Conservation (phyloP, 2,329 filamentous ascomycete genomes). For the Stagonosporopsis rhizophila region DNA sequence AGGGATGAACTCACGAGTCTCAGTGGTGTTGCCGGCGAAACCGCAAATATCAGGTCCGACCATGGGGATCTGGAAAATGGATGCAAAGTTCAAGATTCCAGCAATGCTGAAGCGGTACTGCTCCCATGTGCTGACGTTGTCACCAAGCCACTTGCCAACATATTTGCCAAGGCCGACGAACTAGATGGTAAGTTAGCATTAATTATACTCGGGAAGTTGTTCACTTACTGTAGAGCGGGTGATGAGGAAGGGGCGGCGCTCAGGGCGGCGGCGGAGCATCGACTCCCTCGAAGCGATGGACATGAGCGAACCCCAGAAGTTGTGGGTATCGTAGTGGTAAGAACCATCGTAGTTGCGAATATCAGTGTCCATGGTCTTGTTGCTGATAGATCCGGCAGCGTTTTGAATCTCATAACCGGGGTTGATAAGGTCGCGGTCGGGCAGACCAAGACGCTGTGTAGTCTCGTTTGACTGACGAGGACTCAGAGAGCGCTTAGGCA, state of each 20-base stretch:
- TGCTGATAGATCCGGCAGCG: slow-evolving; percentile 49
- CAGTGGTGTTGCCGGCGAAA: slow-evolving; percentile 71
- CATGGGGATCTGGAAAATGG: slow-evolving; percentile 56
- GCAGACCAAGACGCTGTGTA: slow-evolving; percentile 59
- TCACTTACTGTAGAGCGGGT: slow-evolving; percentile 67
- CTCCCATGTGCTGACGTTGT: slow-evolving; percentile 56
- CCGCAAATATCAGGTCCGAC: slow-evolving; percentile 73
- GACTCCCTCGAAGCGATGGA: slow-evolving; percentile 69
- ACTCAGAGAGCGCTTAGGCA: slow-evolving; percentile 21
- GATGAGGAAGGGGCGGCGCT: slow-evolving; percentile 71
- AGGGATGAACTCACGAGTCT: slow-evolving; percentile 52
- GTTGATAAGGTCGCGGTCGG: slow-evolving; percentile 68
- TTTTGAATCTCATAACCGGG: slow-evolving; percentile 73
- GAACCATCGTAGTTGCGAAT: slow-evolving; percentile 71
- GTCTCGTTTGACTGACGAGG: slow-evolving; percentile 43
- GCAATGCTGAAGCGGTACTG: slow-evolving; percentile 52
- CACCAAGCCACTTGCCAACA: slow-evolving; percentile 67
- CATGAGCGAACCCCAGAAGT: slow-evolving; percentile 80
- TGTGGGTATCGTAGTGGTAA: slow-evolving; percentile 76
- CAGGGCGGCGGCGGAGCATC: slow-evolving; percentile 70
- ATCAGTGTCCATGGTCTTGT: slow-evolving; percentile 67
- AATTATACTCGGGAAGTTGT: background rate
- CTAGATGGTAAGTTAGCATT: slow-evolving; percentile 17
- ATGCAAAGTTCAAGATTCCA: slow-evolving; percentile 53
- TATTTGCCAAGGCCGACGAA: slow-evolving; percentile 73